These are phyloP conservation scores for Quercus lobata DNA, from an alignment of 331 rosid genomes.

Conservation along the genomic window DNA sequence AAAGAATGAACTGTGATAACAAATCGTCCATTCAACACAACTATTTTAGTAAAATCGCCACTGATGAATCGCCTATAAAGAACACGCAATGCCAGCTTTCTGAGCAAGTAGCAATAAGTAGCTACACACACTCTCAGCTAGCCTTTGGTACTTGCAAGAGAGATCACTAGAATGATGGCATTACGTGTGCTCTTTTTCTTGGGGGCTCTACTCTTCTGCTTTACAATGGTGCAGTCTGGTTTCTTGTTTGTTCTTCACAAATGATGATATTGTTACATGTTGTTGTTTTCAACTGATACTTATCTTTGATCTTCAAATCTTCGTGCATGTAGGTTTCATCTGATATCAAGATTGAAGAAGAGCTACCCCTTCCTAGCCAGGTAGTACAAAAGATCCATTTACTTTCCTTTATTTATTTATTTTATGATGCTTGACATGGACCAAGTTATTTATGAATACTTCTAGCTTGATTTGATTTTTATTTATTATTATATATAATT, in stretches of 20 bases:
- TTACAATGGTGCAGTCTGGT: slow-evolving; percentile 23
- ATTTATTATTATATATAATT: too few species aligned
- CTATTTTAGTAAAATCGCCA: not conserved
- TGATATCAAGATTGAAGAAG: slow-evolving; percentile 28
- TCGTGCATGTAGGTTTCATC: slow-evolving; percentile 34
- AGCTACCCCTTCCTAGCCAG: not conserved
- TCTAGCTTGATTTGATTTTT: too few species aligned
- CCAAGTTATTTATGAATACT: too few species aligned
- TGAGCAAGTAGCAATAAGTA: not conserved
- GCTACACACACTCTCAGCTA: not conserved
- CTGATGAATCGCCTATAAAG: not conserved
- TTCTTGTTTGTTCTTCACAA: not conserved
- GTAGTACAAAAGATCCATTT: not conserved
- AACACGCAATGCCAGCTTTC: not conserved
- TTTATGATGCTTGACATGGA: too few species aligned
- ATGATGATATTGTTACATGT: not conserved
- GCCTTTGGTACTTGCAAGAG: not conserved
- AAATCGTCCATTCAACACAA: too few species aligned
- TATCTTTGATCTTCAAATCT: not conserved
- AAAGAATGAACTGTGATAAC: too few species aligned
- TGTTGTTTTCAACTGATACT: not conserved
- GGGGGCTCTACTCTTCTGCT: slow-evolving; percentile 17
- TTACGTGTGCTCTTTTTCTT: slow-evolving; percentile 20
- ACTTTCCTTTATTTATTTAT: too few species aligned
- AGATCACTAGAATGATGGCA: slow-evolving; percentile 21